These are phyloP conservation scores for Grifola frondosa DNA, from an alignment of 1,284 basidiomycete genomes.

Conservation along the genomic window DNA sequence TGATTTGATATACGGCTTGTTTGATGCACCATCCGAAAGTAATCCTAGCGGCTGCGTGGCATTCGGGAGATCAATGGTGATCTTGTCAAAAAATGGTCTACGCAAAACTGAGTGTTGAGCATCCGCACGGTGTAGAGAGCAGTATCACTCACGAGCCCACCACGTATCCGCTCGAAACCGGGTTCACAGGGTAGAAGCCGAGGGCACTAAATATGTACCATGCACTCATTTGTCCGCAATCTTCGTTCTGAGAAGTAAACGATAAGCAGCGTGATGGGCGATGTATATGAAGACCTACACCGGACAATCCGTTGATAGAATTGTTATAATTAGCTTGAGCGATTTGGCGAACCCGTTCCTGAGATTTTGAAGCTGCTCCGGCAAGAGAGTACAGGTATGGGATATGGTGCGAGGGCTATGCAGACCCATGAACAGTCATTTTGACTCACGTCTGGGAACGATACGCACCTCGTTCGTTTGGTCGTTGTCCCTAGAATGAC, in stretches of 20 bases:
- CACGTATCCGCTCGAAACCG: slow-evolving; percentile 68
- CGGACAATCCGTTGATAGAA: slow-evolving; percentile 50
- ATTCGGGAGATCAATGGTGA: slow-evolving; percentile 55
- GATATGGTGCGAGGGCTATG: slow-evolving; percentile 72
- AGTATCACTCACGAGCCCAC: slow-evolving; percentile 63
- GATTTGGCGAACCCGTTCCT: slow-evolving; percentile 64
- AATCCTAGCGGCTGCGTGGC: slow-evolving; percentile 45
- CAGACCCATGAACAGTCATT: not conserved
- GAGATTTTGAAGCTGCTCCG: slow-evolving; percentile 63
- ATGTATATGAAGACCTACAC: not conserved
- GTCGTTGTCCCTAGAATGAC: slow-evolving; percentile 78
- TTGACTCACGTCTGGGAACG: not conserved
- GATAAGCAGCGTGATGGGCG: too few species aligned
- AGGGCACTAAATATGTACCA: slow-evolving; percentile 81
- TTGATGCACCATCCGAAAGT: slow-evolving; percentile 50
- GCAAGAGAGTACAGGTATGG: slow-evolving; percentile 77
- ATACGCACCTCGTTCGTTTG: slow-evolving; percentile 73
- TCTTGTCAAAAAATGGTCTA: slow-evolving; percentile 68
- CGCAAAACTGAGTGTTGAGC: not conserved
- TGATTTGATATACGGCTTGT: slow-evolving; percentile 57
- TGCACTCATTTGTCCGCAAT: slow-evolving; percentile 84
- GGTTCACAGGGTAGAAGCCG: slow-evolving; percentile 82
- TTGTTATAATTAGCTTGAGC: slow-evolving; percentile 62
- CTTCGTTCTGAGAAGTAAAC: slow-evolving; percentile 86
- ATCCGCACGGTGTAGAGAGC: too few species aligned